Conservation (phyloP, 345 rosid species). For the Brassica incana region DNA sequence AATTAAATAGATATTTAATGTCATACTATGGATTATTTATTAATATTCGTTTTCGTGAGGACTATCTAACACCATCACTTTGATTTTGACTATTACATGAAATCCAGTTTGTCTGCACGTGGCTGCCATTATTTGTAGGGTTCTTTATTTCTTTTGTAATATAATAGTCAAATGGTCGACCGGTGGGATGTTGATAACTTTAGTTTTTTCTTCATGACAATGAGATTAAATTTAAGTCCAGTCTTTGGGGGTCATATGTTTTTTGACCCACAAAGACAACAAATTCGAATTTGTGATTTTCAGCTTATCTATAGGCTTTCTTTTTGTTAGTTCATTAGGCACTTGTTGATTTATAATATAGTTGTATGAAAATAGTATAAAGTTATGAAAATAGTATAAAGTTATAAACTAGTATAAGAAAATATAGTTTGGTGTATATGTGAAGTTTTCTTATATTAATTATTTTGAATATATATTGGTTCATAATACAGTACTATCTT, state of each 20-base stretch:
- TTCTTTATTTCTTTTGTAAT: not conserved
- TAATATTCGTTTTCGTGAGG: conserved; percentile 24
- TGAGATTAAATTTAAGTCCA: not conserved
- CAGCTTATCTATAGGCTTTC: not conserved
- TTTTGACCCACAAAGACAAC: not conserved
- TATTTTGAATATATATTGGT: too few species aligned
- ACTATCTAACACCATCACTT: conserved; percentile 5
- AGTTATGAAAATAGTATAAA: not conserved
- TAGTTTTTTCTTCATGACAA: not conserved
- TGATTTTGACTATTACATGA: conserved; percentile 11
- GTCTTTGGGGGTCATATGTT: not conserved
- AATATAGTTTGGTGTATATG: not conserved
- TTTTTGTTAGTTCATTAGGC: not conserved
- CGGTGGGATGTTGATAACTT: conserved; percentile 10
- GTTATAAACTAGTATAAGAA: not conserved
- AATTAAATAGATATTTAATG: not conserved
- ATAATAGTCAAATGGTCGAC: conserved; percentile 16
- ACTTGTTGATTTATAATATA: not conserved
- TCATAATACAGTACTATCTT: too few species aligned
- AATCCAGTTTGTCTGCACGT: conserved; percentile 33
- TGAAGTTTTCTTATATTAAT: not conserved
- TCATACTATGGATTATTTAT: not conserved
- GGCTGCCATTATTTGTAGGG: conserved; percentile 12
- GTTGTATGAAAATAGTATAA: not conserved
- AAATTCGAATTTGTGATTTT: not conserved